Evolutionary conservation across 805 yeast genomes (phyloP).

Genomic region (Millerozyma miso): DNA sequence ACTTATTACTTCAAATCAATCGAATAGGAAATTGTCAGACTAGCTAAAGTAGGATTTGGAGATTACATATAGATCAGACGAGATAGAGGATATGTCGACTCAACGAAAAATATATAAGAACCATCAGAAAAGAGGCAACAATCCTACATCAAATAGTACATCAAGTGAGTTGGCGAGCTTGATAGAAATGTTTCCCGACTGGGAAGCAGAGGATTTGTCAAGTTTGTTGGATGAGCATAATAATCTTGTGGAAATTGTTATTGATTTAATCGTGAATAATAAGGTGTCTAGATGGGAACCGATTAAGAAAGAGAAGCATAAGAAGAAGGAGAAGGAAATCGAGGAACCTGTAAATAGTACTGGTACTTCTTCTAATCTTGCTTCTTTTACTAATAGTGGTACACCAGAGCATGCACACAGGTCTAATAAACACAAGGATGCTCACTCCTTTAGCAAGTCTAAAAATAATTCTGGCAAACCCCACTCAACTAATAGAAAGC

Average conservation of each 20-base stretch:
- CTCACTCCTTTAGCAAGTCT: conserved; percentile 7
- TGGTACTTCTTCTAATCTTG: conserved; percentile 2
- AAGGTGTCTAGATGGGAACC: conserved; percentile 93
- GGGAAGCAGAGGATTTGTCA: conserved; percentile 82
- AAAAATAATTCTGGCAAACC: conserved; percentile 9
- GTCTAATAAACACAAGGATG: conserved; percentile 7
- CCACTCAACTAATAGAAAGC: conserved; percentile 5
- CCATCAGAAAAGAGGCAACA: conserved; percentile 42
- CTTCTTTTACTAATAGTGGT: conserved; percentile 13
- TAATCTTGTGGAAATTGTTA: conserved; percentile 73
- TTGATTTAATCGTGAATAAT: conserved; percentile 86
- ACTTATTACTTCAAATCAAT: conserved; percentile 4
- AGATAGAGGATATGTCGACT: conserved; percentile 15
- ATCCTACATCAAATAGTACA: conserved; percentile 14
- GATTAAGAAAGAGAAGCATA: conserved; percentile 67
- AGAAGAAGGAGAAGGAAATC: conserved; percentile 25
- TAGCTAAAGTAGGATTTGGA: conserved; percentile 4
- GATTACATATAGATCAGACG: conserved; percentile 4
- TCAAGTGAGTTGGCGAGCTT: conserved; percentile 49
- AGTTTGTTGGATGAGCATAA: conserved; percentile 69
- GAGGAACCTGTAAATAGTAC: conserved; percentile 10
- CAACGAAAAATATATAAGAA: conserved; percentile 42
- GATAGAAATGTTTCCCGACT: conserved; percentile 87
- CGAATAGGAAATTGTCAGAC: conserved; percentile 2
- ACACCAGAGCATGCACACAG: conserved; percentile 9